A percentile compares a stretch with the other conserved stretches of the same genome.
phyloP scores from a whole-genome alignment of 768 basidiomycete species.

The Russula olivacea region DNA sequence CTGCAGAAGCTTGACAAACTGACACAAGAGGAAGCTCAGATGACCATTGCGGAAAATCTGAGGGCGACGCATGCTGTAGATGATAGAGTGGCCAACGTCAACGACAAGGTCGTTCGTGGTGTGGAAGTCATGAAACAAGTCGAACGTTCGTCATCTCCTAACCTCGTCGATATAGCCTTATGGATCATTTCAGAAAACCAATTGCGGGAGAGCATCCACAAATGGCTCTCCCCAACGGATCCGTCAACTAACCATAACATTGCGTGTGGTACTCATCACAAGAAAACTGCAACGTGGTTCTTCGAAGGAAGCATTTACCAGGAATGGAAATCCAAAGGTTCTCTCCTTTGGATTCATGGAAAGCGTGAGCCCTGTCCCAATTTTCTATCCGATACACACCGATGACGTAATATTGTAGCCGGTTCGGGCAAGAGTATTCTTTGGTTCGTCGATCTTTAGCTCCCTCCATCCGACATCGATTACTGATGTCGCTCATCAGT shows the following conservation, averaged over 20 bases:
- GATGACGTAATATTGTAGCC: not conserved
- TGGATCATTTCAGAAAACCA: not conserved
- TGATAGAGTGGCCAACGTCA: not conserved
- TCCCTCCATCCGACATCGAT: not conserved
- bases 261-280: too few species aligned
- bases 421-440: not conserved
- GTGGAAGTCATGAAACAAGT: too few species aligned
- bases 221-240: not conserved
- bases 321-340: not conserved
- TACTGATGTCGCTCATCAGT: not conserved
- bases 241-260: constrained; percentile 1
- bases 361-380: not conserved
- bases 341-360: not conserved
- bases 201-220: not conserved
- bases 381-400: not conserved
- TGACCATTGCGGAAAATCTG: not conserved
- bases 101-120: not conserved
- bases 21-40: not conserved
- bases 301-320: not conserved
- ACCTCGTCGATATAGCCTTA: not conserved
- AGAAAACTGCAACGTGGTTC: not conserved
- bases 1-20: not conserved
- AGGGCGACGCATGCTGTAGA: not conserved
- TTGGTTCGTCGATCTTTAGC: not conserved
- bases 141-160: not conserved